Evolutionary conservation across 306 rosid genomes (phyloP), one percentile per base, ranked within the genome.

Genomic region (Calophaca sinica): DNA sequence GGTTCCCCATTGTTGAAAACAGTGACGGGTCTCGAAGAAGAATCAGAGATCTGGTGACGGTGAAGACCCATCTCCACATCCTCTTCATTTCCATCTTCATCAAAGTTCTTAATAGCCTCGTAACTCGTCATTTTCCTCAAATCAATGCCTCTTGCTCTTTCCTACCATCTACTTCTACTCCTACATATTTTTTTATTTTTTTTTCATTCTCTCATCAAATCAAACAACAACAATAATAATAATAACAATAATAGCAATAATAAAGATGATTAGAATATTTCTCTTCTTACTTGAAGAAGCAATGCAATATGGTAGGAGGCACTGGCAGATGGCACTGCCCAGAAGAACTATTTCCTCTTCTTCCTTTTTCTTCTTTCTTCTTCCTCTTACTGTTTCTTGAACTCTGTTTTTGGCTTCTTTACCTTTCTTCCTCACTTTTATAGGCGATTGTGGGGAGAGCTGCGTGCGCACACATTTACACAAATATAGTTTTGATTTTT

Each of bases 41-140:
- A 72, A 70, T 77, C 82, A 44, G 85, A 73, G 80, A 76, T 62
- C 79, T 76, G 93, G 69, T 33, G 39, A 6, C 50, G 52, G 15
- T 66, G 73, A 0, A 79, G 72, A 44, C 86, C 88, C 88, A 87
- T 80, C 85, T 89, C 96, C 7, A 87, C 81, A 76, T 89, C 94
- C 5, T 87, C 89, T 8, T 76, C 78, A 9, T 61, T 57, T 63
- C 73, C 85, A 9, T 73, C 72, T 36, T 81, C 86, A 57, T 81
- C 85, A 5, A 69, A 57, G 78, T 79, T 81, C 65, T 78, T 84
- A 7, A 82, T 78, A 51, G 86, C 77, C 57, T 82, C 82, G 55
- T 82, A 82, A 61, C 66, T 82, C 82, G 62, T 55, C 86, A 73
- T 78, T 82, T 72, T 82, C 29, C 9, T 29, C 9, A 28, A 10